Evolutionary conservation across 208 protist genomes (phyloP).

Genomic region (Vickermania ingenoplastis): DNA sequence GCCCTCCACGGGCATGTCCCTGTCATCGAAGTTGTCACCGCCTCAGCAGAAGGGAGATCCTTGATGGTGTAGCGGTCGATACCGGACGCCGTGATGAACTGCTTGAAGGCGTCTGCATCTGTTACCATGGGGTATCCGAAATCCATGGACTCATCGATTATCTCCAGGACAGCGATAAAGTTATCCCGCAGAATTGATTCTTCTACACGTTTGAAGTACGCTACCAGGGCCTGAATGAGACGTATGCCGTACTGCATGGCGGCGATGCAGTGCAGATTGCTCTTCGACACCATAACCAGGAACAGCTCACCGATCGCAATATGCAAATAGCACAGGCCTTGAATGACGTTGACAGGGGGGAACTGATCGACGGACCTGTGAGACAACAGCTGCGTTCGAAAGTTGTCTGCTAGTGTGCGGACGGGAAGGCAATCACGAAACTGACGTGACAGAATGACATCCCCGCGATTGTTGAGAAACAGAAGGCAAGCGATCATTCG

Average conservation of each 20-base stretch:
- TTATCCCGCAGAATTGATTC: conserved; percentile 94
- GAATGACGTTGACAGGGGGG: conserved; percentile 88
- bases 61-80: conserved; percentile 43
- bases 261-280: conserved; percentile 90
- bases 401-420: conserved; percentile 74
- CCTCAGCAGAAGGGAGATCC: conserved; percentile 22
- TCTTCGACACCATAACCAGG: conserved; percentile 86
- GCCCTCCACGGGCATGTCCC: conserved; percentile 90
- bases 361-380: conserved; percentile 31
- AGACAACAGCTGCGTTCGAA: conserved; percentile 24
- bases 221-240: conserved; percentile 81
- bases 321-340: conserved; percentile 84
- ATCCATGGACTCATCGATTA: conserved; percentile 98
- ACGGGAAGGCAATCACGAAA: conserved; percentile 73
- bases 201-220: conserved; percentile 89
- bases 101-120: conserved; percentile 81
- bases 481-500: conserved; percentile 77
- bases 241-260: conserved; percentile 76
- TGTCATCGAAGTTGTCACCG: conserved; percentile 80
- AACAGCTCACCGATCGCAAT: conserved; percentile 87
- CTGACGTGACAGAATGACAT: conserved; percentile 78
- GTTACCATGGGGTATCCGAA: conserved; percentile 97
- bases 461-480: conserved; percentile 83
- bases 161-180: conserved; percentile 95
- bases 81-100: conserved; percentile 81